Evolutionary conservation across 2,329 filamentous ascomycete genomes (phyloP).

Genomic region (Metarhizium anisopliae): DNA sequence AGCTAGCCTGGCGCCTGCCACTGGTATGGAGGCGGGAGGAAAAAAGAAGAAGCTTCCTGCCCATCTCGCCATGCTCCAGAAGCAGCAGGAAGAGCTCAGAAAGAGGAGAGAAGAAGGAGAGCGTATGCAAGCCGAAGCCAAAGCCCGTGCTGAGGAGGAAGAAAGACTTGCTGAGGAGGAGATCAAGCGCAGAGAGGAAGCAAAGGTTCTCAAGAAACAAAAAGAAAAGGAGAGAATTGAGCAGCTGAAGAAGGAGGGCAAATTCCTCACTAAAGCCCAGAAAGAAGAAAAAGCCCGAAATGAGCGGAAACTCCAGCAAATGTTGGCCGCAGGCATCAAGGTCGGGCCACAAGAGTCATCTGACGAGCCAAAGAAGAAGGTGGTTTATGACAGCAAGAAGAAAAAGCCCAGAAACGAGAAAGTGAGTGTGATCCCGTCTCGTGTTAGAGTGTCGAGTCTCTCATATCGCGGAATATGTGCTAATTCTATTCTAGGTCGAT

Average conservation of each 20-base stretch:
- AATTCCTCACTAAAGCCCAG: slow-evolving; percentile 78
- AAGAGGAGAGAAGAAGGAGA: slow-evolving; percentile 58
- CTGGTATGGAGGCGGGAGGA: slow-evolving; percentile 41
- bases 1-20: slow-evolving; percentile 19
- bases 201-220: slow-evolving; percentile 70
- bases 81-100: slow-evolving; percentile 72
- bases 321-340: slow-evolving; percentile 69
- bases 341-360: slow-evolving; percentile 50
- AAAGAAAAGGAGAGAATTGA: slow-evolving; percentile 81
- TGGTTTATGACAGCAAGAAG: slow-evolving; percentile 71
- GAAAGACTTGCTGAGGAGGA: slow-evolving; percentile 60
- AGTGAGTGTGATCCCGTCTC: slow-evolving; percentile 25
- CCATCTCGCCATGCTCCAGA: slow-evolving; percentile 64
- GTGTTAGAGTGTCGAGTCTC: neutral
- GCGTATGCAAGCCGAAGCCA: slow-evolving; percentile 52
- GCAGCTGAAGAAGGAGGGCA: slow-evolving; percentile 80
- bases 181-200: slow-evolving; percentile 59
- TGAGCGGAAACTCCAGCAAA: slow-evolving; percentile 74
- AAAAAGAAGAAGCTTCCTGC: slow-evolving; percentile 88
- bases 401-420: slow-evolving; percentile 55
- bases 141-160: slow-evolving; percentile 55
- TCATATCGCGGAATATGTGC: neutral
- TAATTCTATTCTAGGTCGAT: slow-evolving; percentile 37
- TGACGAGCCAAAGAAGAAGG: slow-evolving; percentile 69
- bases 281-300: slow-evolving; percentile 73